Evolutionary conservation across 768 basidiomycete genomes (phyloP).

Genomic region (Pluteus cervinus): DNA sequence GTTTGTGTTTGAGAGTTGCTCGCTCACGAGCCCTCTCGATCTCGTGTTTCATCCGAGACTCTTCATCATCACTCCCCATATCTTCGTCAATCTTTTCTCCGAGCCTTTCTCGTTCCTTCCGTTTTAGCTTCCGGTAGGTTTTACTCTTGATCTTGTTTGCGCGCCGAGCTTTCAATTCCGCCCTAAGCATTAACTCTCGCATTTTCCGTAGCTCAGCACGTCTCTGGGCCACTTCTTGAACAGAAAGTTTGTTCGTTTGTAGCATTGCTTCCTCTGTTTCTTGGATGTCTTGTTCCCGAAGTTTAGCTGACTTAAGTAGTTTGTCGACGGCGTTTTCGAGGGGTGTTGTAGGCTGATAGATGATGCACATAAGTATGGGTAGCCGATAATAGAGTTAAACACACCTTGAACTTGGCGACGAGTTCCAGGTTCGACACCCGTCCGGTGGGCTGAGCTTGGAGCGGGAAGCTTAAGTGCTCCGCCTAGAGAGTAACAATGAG

Average conservation of each 20-base stretch:
- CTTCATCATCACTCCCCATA: slow-evolving; percentile 42
- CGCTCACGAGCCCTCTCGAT: slow-evolving; percentile 79
- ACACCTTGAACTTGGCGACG: slow-evolving; percentile 79
- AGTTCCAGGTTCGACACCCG: slow-evolving; percentile 70
- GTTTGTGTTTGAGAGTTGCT: slow-evolving; percentile 84
- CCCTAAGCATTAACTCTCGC: slow-evolving; percentile 91
- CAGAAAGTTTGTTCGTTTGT: slow-evolving; percentile 71
- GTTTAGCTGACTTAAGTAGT: slow-evolving; percentile 73
- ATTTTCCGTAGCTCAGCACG: slow-evolving; percentile 79
- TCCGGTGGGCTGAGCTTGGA: slow-evolving; percentile 55
- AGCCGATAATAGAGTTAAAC: slow-evolving; percentile 6
- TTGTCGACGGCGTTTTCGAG: slow-evolving; percentile 81
- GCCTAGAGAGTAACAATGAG: slow-evolving; percentile 38
- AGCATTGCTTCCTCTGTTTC: slow-evolving; percentile 70
- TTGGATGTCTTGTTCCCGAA: slow-evolving; percentile 76
- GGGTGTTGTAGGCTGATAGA: slow-evolving; percentile 66
- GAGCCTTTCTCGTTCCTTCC: slow-evolving; percentile 69
- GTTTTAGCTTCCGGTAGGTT: slow-evolving; percentile 78
- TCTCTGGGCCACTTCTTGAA: slow-evolving; percentile 82
- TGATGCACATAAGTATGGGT: background rate
- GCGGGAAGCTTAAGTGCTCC: slow-evolving; percentile 81
- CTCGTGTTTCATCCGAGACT: slow-evolving; percentile 62
- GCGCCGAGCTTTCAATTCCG: slow-evolving; percentile 84
- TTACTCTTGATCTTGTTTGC: slow-evolving; percentile 96
- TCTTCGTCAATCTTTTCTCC: slow-evolving; percentile 39